Evolutionary conservation across 73 alveolate species (phyloP), one percentile per base, ranked within the genome.

Genomic region (Paramecium caudatum): DNA sequence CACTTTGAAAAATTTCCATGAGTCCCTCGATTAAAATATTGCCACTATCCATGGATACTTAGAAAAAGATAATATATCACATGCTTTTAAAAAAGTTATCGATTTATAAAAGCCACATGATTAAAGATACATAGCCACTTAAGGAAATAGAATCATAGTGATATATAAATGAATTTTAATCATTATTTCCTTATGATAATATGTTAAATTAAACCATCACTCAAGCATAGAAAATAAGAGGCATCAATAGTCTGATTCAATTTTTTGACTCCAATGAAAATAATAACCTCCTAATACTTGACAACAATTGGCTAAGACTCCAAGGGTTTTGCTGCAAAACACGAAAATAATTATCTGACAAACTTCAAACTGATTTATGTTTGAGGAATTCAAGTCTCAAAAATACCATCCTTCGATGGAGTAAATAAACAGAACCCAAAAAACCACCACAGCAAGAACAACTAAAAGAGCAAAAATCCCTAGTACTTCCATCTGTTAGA

Each of bases 161-260:
- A n/a, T n/a, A n/a, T n/a, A n/a, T n/a, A n/a, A n/a, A n/a, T n/a
- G n/a, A n/a, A n/a, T n/a, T n/a, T n/a, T n/a, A n/a, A n/a, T n/a
- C n/a, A n/a, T n/a, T n/a, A 19, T 55, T 5, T 9, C 30, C 23
- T 23, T 10, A 55, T 55, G 41, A 55, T 55, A 55, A 55, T 55
- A 55, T 55, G 41, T 55, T 23, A 55, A 55, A 55, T 23, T 55
- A 55, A 55, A 55, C 45, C 80, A 55, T 55, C 46, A 55, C 80
- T 55, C 30, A 19, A 21, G 30, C 23, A 5, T 4, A 6, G 5
- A 3, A 49, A 55, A 27, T 55, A 55, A 55, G 80, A 55, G 30
- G 80, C 30, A 55, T 21, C 23, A 55, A 55, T 55, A 27, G 46
- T 8, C 23, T 55, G n/a, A 37, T 55, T 55, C 30, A 55, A 55